These are phyloP conservation scores for Spatholobus suberectus DNA, from an alignment of 306 rosid genomes.

Conservation along the genomic window DNA sequence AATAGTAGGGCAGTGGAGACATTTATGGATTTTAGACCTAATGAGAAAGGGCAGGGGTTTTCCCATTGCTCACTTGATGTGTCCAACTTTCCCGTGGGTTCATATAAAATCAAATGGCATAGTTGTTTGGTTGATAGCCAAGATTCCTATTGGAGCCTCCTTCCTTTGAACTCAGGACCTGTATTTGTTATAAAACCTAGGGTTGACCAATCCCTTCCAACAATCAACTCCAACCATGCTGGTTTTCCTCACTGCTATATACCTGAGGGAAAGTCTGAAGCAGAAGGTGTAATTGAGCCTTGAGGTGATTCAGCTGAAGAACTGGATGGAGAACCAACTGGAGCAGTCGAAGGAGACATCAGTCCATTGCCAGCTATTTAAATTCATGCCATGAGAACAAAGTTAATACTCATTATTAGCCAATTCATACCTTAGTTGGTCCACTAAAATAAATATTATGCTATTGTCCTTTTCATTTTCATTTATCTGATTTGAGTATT, in stretches of 20 bases:
- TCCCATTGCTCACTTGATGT: slow-evolving; percentile 71
- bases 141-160: slow-evolving; percentile 64
- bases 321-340: slow-evolving; percentile 52
- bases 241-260: no score
- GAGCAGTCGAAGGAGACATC: slow-evolving; percentile 52
- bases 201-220: slow-evolving; percentile 19
- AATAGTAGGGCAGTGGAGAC: slow-evolving; percentile 37
- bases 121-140: slow-evolving; percentile 58
- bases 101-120: slow-evolving; percentile 68
- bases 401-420: background rate
- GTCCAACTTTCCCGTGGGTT: slow-evolving; percentile 61
- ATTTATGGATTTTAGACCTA: slow-evolving; percentile 49
- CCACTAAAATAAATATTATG: background rate
- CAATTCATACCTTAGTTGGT: background rate
- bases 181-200: slow-evolving; percentile 44
- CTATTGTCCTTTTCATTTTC: no score
- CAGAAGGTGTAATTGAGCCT: slow-evolving; percentile 56
- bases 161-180: slow-evolving; percentile 67
- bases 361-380: slow-evolving; percentile 54
- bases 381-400: slow-evolving; percentile 30
- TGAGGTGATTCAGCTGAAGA: slow-evolving; percentile 55
- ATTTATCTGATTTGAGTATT: no score
- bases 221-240: no score
- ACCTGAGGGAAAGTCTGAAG: slow-evolving; percentile 60
- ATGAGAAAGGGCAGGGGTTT: slow-evolving; percentile 72